Conservation (phyloP, 73 alveolate genomes). For the Vitrella brassicaformis region DNA sequence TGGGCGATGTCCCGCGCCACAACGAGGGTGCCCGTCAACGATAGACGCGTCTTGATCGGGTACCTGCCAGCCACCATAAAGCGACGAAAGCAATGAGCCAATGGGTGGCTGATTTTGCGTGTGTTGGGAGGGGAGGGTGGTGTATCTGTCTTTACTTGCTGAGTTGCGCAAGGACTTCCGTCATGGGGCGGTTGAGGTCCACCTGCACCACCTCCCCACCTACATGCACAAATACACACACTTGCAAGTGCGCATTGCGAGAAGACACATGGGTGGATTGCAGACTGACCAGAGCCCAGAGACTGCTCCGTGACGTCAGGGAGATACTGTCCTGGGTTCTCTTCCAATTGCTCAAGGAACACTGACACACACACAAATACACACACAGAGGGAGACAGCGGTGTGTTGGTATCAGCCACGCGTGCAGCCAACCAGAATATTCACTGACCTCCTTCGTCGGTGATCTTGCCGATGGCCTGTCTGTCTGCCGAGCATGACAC, state of each 20-base stretch:
- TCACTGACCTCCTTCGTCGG: background rate
- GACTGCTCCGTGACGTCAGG: no score
- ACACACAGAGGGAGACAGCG: background rate
- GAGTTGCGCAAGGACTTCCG: constrained; percentile 12
- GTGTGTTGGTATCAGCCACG: background rate
- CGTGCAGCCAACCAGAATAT: background rate
- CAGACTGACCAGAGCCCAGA: no score
- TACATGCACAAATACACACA: background rate
- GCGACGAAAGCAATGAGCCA: no score
- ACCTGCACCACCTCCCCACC: constrained; percentile 22
- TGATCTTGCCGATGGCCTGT: constrained; percentile 9
- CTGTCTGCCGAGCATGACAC: constrained; percentile 35
- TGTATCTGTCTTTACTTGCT: no score
- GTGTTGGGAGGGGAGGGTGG: no score
- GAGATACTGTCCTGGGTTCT: no score
- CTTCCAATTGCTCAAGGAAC: constrained; percentile 24
- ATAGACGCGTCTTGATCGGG: constrained; percentile 32
- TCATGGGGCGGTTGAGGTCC: constrained; percentile 26
- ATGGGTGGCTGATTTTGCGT: no score
- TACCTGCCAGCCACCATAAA: constrained; percentile 2
- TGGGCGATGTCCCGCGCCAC: constrained; percentile 37
- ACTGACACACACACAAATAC: constrained; percentile 1
- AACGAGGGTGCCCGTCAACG: constrained; percentile 25
- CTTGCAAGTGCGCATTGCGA: no score
- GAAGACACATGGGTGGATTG: no score